phyloP scores from a whole-genome alignment of 1,139 yeast species.

The Waltiozyma sp. region DNA sequence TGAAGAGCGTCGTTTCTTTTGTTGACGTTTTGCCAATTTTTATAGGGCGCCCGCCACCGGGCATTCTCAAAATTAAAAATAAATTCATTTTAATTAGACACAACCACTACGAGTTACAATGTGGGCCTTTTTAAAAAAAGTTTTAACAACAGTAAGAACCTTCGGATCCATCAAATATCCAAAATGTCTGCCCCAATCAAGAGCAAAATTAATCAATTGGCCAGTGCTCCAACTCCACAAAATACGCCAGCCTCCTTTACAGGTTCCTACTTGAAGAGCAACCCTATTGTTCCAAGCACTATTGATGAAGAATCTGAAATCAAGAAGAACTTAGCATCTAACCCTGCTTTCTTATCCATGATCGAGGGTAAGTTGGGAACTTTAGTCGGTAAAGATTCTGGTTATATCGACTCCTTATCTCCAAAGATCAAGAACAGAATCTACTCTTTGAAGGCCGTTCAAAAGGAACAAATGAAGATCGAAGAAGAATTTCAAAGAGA shows the following conservation, averaged over 20 bases:
- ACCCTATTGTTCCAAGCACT: constrained; percentile 54
- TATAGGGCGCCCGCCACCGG: too few relatives aligned
- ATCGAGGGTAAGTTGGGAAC: constrained; percentile 85
- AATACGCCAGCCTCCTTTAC: constrained; percentile 92
- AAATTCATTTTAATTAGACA: too few relatives aligned
- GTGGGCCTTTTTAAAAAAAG: too few relatives aligned
- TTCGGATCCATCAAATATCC: neutral
- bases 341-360: constrained; percentile 72
- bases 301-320: constrained; percentile 27
- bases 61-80: too few relatives aligned
- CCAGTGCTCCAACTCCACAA: constrained; percentile 97
- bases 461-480: constrained; percentile 66
- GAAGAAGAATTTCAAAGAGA: constrained; percentile 92
- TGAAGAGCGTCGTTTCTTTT: too few relatives aligned
- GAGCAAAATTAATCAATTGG: constrained; percentile 55
- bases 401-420: constrained; percentile 78
- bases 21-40: too few relatives aligned
- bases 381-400: constrained; percentile 78
- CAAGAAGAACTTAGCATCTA: constrained; percentile 45
- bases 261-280: constrained; percentile 61
- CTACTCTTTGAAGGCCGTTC: constrained; percentile 75
- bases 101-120: too few relatives aligned
- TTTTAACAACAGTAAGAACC: neutral
- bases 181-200: constrained; percentile 12
- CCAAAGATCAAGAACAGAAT: constrained; percentile 64